Evolutionary conservation across 306 rosid species (phyloP).

Genomic region (Ormosia emarginata): DNA sequence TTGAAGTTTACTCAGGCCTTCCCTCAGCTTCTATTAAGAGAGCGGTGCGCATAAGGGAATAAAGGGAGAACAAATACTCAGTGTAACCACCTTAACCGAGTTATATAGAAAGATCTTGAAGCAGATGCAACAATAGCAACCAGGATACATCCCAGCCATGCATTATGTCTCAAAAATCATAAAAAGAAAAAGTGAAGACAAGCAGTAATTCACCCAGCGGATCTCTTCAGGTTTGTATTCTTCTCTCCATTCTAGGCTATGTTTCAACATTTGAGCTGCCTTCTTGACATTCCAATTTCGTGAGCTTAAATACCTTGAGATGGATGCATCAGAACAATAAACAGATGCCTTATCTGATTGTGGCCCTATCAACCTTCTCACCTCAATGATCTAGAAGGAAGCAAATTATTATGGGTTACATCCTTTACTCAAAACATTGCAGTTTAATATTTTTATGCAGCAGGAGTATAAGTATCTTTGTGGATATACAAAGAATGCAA

Average conservation of each 20-base stretch:
- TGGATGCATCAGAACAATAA: constrained; percentile 75
- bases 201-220: constrained; percentile 55
- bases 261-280: constrained; percentile 78
- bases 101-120: not conserved
- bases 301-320: constrained; percentile 65
- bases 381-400: constrained; percentile 64
- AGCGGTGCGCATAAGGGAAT: not conserved
- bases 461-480: not conserved
- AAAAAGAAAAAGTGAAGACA: not conserved
- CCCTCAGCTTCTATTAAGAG: not conserved
- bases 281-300: constrained; percentile 89
- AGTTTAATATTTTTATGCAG: not conserved
- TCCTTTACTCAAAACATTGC: not conserved
- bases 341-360: constrained; percentile 55
- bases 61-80: not conserved
- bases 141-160: not conserved
- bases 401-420: not conserved
- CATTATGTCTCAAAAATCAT: not conserved
- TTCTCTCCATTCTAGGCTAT: constrained; percentile 79
- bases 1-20: not conserved
- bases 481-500: not conserved
- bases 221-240: constrained; percentile 83
- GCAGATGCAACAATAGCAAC: not conserved
- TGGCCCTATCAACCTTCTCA: constrained; percentile 60
- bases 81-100: not conserved